These are phyloP conservation scores for Heliocybe sulcata DNA, from an alignment of 1,284 basidiomycete species.

Conservation along the genomic window DNA sequence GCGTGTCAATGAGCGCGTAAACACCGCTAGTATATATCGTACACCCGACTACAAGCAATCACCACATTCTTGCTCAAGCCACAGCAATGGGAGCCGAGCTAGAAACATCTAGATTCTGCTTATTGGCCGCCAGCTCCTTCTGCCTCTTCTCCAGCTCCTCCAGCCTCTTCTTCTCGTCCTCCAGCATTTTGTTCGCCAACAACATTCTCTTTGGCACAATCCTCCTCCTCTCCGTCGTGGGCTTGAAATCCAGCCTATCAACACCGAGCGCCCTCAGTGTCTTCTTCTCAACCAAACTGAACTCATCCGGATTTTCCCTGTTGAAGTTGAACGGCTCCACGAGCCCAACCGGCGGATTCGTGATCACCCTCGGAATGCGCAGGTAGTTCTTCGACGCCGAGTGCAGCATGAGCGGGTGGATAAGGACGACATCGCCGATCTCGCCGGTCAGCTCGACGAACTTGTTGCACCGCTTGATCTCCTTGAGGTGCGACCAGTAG, in stretches of 20 bases:
- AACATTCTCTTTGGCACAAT: constrained; percentile 20
- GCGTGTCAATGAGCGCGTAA: background rate
- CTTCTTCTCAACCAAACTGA: constrained; percentile 43
- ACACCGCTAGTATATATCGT: background rate
- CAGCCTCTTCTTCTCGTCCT: constrained; percentile 25
- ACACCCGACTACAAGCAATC: background rate
- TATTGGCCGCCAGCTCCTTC: constrained; percentile 6
- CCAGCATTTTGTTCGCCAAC: constrained; percentile 23
- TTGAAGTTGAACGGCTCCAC: constrained; percentile 47
- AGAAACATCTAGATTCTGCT: constrained; percentile 2
- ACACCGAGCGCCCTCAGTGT: constrained; percentile 33
- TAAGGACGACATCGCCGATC: constrained; percentile 50
- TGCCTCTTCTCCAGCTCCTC: constrained; percentile 20
- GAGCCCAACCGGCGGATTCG: constrained; percentile 51
- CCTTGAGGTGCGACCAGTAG: constrained; percentile 35
- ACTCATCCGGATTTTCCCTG: constrained; percentile 35
- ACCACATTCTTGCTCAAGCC: constrained; percentile 12
- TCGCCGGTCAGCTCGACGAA: constrained; percentile 53
- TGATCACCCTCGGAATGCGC: constrained; percentile 47
- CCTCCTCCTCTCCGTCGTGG: constrained; percentile 12
- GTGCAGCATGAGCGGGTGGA: constrained; percentile 60
- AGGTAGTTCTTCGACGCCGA: constrained; percentile 54
- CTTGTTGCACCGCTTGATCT: constrained; percentile 31
- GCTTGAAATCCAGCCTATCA: constrained; percentile 1
- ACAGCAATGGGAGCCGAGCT: constrained; percentile 15